These are phyloP conservation scores for Colletotrichum sp. DNA, from an alignment of 2,329 filamentous ascomycete species.

Conservation along the genomic window DNA sequence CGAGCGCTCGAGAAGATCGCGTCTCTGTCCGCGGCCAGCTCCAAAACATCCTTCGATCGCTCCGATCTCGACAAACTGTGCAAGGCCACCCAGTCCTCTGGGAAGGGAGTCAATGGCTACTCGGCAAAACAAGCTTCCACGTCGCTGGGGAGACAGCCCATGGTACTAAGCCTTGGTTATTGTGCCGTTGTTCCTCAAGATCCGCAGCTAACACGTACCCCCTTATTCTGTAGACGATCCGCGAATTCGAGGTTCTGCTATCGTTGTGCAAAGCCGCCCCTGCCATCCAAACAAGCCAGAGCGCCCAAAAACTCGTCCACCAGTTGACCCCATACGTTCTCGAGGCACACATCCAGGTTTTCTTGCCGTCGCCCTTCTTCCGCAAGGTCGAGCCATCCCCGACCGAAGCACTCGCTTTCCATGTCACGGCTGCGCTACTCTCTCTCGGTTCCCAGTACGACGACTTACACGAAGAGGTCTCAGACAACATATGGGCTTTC, in stretches of 20 bases:
- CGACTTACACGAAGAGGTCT: constrained; percentile 69
- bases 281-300: constrained; percentile 70
- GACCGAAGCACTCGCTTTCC: constrained; percentile 81
- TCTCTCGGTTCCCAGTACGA: constrained; percentile 77
- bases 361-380: constrained; percentile 82
- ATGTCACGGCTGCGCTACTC: constrained; percentile 82
- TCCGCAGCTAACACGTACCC: not conserved
- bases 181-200: not conserved
- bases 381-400: constrained; percentile 85
- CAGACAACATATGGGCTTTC: constrained; percentile 73
- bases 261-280: constrained; percentile 91
- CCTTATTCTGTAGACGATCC: constrained; percentile 66
- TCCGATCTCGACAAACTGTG: constrained; percentile 69
- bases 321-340: constrained; percentile 86
- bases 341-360: constrained; percentile 80
- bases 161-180: constrained; percentile 50
- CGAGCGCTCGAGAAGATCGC: constrained; percentile 71
- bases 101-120: constrained; percentile 53
- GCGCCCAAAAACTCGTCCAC: constrained; percentile 77
- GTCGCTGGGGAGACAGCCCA: constrained; percentile 60
- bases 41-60: constrained; percentile 60
- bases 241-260: constrained; percentile 90
- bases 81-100: constrained; percentile 57
- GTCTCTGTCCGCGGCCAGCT: constrained; percentile 61
- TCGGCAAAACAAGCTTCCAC: constrained; percentile 38